phyloP scores from a whole-genome alignment of 108 stramenopile species.

The Epithemia pelagica region DNA sequence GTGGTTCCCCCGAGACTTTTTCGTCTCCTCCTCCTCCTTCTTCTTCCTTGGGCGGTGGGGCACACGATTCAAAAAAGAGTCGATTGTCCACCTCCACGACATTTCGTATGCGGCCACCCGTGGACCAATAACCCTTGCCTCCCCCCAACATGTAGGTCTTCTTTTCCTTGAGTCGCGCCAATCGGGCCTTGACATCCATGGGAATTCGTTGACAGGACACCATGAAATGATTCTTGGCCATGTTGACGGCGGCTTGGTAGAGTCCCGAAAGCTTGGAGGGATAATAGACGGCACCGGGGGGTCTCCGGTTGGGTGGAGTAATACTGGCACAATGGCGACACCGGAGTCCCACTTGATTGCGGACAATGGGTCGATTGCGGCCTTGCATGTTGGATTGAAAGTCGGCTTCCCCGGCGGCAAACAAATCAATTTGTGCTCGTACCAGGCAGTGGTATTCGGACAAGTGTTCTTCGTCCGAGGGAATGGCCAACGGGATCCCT shows the following conservation, averaged over 20 bases:
- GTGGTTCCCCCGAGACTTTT: no score
- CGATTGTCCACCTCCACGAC: no score
- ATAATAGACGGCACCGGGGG: slow-evolving; percentile 62
- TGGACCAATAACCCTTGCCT: no score
- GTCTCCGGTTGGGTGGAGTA: slow-evolving; percentile 30
- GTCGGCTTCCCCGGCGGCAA: slow-evolving; percentile 11
- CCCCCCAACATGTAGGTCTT: neutral
- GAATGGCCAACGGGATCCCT: neutral
- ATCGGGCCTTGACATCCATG: neutral
- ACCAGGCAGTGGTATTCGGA: slow-evolving; percentile 2
- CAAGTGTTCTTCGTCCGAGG: neutral
- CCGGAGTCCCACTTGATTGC: slow-evolving; percentile 67
- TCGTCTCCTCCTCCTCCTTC: no score
- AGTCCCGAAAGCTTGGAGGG: slow-evolving; percentile 51
- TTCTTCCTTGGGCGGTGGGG: no score
- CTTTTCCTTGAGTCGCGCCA: neutral
- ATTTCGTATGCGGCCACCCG: no score
- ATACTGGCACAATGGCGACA: slow-evolving; percentile 63
- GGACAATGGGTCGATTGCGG: slow-evolving; percentile 28
- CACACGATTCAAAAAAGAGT: no score
- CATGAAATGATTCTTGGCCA: no score
- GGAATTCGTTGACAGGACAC: slow-evolving; percentile 22
- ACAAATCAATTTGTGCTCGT: slow-evolving; percentile 6
- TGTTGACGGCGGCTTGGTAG: slow-evolving; percentile 79
- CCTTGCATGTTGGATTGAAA: slow-evolving; percentile 12